A percentile compares a stretch with the other conserved stretches of the same genome.
These are phyloP conservation scores for Draba incana DNA, from an alignment of 345 rosid species.

Conservation along the genomic window DNA sequence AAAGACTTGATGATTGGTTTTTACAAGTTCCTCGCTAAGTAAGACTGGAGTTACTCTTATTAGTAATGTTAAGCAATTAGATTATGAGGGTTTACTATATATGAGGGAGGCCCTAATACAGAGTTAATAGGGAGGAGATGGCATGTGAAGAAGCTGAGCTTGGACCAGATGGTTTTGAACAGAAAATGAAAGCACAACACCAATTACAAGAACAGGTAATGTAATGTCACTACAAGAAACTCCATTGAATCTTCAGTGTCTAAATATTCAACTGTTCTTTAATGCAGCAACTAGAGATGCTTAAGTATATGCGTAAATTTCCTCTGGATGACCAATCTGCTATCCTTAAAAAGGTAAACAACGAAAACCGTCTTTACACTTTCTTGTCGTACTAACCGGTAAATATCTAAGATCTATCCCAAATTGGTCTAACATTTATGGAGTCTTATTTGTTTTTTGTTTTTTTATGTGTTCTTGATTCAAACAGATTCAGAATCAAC, in stretches of 20 bases:
- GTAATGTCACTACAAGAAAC: constrained; percentile 26
- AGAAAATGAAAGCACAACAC: constrained; percentile 54
- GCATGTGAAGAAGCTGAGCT: constrained; percentile 91
- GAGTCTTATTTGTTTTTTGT: neutral
- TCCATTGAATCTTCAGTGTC: neutral
- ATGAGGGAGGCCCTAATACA: constrained; percentile 3
- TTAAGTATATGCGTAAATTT: constrained; percentile 68
- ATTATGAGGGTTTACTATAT: neutral
- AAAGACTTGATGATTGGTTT: constrained; percentile 76
- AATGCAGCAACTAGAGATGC: constrained; percentile 87
- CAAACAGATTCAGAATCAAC: constrained; percentile 62
- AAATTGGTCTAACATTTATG: neutral
- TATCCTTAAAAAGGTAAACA: constrained; percentile 62
- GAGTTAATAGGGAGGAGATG: constrained; percentile 59
- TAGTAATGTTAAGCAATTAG: neutral
- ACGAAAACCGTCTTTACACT: neutral
- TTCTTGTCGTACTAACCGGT: neutral
- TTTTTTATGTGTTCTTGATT: neutral
- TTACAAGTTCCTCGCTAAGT: constrained; percentile 74
- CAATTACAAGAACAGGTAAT: constrained; percentile 64
- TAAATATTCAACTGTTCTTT: neutral
- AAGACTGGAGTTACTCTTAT: constrained; percentile 2
- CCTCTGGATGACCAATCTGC: constrained; percentile 72
- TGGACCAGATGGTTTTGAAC: constrained; percentile 61
- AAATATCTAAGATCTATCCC: neutral